Conservation (phyloP, 768 basidiomycete species). For the Amanita pallidorosea region DNA sequence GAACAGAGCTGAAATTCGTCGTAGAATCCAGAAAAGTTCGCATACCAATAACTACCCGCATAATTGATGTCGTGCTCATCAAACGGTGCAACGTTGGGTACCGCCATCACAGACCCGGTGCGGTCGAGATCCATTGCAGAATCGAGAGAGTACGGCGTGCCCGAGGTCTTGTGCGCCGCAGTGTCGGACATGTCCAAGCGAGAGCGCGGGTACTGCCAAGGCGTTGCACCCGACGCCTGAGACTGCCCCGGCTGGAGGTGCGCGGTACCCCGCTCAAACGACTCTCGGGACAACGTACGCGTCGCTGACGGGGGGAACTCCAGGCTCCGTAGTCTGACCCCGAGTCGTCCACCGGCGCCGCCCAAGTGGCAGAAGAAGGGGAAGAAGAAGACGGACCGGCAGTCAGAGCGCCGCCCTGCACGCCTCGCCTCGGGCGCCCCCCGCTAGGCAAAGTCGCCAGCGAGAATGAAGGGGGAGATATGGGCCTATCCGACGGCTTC, state of each 20-base stretch:
- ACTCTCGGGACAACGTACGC: slow-evolving; percentile 1
- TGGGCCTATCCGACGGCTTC: neutral
- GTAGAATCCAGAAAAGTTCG: neutral
- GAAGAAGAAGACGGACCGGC: neutral
- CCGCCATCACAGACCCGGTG: neutral
- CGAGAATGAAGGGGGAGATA: slow-evolving; percentile 1
- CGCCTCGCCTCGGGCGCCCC: neutral
- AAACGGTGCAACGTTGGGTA: neutral
- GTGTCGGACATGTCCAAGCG: neutral
- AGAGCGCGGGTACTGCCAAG: neutral
- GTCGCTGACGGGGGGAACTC: neutral
- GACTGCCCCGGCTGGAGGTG: neutral
- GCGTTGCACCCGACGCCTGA: neutral
- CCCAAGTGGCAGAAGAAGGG: neutral
- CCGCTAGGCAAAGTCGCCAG: neutral
- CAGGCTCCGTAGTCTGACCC: neutral
- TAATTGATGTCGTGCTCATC: slow-evolving; percentile 2
- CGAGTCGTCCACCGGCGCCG: neutral
- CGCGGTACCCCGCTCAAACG: slow-evolving; percentile 1
- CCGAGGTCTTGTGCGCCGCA: neutral
- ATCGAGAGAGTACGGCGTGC: neutral
- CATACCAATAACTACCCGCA: slow-evolving; percentile 10
- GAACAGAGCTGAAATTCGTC: neutral
- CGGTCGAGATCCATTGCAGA: neutral
- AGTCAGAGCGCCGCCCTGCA: neutral